Evolutionary conservation across 306 rosid species (phyloP).

Genomic region (Quercus ilex): DNA sequence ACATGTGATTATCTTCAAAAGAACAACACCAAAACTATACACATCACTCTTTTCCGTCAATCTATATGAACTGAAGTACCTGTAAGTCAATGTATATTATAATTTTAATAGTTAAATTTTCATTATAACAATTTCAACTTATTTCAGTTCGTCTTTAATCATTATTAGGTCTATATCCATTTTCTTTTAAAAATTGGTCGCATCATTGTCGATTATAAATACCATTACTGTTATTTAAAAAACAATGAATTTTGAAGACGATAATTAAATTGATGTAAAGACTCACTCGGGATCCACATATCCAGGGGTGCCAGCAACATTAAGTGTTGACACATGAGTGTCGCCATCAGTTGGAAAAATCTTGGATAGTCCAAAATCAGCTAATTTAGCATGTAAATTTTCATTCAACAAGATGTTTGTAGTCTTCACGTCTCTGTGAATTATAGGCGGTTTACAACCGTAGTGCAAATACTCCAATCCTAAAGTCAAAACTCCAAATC

Average conservation of each 20-base stretch:
- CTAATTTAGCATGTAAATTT: slow-evolving; percentile 34
- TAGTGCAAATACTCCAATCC: slow-evolving; percentile 45
- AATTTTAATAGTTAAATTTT: too few relatives aligned
- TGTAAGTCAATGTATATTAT: neutral
- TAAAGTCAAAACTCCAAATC: neutral
- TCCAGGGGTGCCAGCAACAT: slow-evolving; percentile 31
- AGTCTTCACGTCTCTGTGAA: slow-evolving; percentile 37
- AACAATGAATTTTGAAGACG: too few relatives aligned
- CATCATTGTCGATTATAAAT: too few relatives aligned
- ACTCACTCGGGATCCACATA: slow-evolving; percentile 32
- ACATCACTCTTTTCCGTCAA: slow-evolving; percentile 4
- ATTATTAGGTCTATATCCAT: too few relatives aligned
- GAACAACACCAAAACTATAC: slow-evolving; percentile 15
- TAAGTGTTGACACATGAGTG: slow-evolving; percentile 18
- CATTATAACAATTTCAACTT: too few relatives aligned
- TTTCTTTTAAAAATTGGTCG: too few relatives aligned
- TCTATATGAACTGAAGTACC: neutral
- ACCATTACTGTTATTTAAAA: too few relatives aligned
- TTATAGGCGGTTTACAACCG: slow-evolving; percentile 38
- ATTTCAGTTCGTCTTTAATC: too few relatives aligned
- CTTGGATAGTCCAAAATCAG: slow-evolving; percentile 39
- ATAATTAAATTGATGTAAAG: too few relatives aligned
- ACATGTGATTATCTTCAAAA: neutral
- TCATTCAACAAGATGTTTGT: slow-evolving; percentile 33
- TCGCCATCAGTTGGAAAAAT: slow-evolving; percentile 23